phyloP scores from a whole-genome alignment of 495 filamentous ascomycete genomes.

The Daldinia decipiens region DNA sequence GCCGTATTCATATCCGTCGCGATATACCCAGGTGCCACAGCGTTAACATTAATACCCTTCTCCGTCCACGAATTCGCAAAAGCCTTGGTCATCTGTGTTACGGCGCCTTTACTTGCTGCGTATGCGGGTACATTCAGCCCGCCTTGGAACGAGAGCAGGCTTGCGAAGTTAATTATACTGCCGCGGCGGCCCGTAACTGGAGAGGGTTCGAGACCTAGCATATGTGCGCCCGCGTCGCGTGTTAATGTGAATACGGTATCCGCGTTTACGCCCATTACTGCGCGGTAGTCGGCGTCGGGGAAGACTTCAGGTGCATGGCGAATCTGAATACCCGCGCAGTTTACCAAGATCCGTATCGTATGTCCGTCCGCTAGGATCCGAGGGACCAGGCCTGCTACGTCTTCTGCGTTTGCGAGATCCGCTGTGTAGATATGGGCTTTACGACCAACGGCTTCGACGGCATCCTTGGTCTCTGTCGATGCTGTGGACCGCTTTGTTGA shows the following conservation, averaged over 20 bases:
- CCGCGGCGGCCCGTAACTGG: slow-evolving; percentile 69
- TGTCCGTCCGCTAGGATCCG: slow-evolving; percentile 67
- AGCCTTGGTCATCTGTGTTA: slow-evolving; percentile 87
- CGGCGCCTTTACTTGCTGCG: slow-evolving; percentile 86
- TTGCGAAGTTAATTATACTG: slow-evolving; percentile 86
- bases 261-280: slow-evolving; percentile 87
- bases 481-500: slow-evolving; percentile 54
- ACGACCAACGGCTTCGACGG: slow-evolving; percentile 72
- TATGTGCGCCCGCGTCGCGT: slow-evolving; percentile 86
- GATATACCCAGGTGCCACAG: slow-evolving; percentile 83
- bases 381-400: slow-evolving; percentile 71
- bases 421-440: slow-evolving; percentile 74
- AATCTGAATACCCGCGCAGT: slow-evolving; percentile 87
- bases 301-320: slow-evolving; percentile 81
- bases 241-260: slow-evolving; percentile 83
- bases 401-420: slow-evolving; percentile 71
- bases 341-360: slow-evolving; percentile 78
- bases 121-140: slow-evolving; percentile 92
- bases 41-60: slow-evolving; percentile 82
- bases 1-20: slow-evolving; percentile 93
- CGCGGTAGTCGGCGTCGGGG: slow-evolving; percentile 84
- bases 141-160: slow-evolving; percentile 88
- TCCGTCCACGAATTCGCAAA: slow-evolving; percentile 87
- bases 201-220: slow-evolving; percentile 69
- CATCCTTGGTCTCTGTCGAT: slow-evolving; percentile 70